Evolutionary conservation across 306 rosid species (phyloP).

Genomic region (Pueraria montana): DNA sequence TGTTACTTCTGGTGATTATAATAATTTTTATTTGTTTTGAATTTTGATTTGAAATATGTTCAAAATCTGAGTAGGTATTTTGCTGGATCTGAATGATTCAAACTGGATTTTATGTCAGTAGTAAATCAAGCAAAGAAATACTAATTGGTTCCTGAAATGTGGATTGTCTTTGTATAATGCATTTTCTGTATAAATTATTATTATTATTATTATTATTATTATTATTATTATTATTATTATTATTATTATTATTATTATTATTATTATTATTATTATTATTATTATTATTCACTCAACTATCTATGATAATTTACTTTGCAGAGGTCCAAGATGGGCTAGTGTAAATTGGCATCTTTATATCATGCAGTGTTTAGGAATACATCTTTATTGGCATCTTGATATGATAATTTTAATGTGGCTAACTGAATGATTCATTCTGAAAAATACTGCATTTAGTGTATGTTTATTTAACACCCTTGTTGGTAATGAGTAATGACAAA

Average conservation of each 20-base stretch:
- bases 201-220: too few species aligned
- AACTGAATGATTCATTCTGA: constrained; percentile 18
- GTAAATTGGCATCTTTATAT: constrained; percentile 98
- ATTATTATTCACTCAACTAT: constrained; percentile 41
- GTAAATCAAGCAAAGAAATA: too few species aligned
- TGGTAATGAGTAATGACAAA: constrained; percentile 11
- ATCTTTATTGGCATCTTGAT: constrained; percentile 59
- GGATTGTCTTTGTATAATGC: not conserved
- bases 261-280: not conserved
- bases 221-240: too few species aligned
- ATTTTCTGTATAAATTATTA: not conserved
- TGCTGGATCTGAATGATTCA: constrained; percentile 37
- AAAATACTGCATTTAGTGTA: too few species aligned
- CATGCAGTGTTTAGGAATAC: constrained; percentile 99
- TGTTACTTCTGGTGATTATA: constrained; percentile 77
- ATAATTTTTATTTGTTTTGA: not conserved
- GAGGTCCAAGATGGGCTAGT: constrained; percentile 99
- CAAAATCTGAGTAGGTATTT: constrained; percentile 90
- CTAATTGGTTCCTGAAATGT: too few species aligned
- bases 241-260: too few species aligned
- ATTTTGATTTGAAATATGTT: constrained; percentile 4
- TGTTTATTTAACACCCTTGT: constrained; percentile 11
- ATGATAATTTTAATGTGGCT: constrained; percentile 3
- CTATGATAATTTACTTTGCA: constrained; percentile 56
- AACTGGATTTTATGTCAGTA: constrained; percentile 38